Conservation (phyloP, 805 yeast genomes). For the Starmerella floricola region DNA sequence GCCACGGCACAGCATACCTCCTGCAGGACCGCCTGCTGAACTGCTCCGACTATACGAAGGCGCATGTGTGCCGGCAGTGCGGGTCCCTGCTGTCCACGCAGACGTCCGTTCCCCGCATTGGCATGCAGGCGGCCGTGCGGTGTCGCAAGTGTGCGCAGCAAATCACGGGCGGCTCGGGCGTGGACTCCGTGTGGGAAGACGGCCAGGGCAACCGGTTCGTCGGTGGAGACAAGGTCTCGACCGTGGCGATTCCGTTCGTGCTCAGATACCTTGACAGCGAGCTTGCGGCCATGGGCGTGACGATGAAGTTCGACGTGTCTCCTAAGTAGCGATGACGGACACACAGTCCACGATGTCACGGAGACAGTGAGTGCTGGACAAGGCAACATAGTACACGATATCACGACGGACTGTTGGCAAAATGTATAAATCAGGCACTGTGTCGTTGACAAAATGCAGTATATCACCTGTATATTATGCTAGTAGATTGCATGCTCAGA, state of each 20-base stretch:
- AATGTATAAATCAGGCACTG: no score
- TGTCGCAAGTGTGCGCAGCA: conserved; percentile 85
- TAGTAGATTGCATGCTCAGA: no score
- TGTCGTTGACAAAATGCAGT: no score
- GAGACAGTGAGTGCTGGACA: no score
- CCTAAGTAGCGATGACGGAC: no score
- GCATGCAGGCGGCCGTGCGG: conserved; percentile 60
- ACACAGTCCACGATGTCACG: no score
- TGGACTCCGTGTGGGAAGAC: conserved; percentile 77
- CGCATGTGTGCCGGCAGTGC: conserved; percentile 80
- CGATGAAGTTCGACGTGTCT: conserved; percentile 75
- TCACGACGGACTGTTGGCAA: no score
- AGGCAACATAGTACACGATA: no score
- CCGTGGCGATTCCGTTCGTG: conserved; percentile 94
- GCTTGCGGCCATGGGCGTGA: conserved; percentile 94
- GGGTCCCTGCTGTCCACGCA: conserved; percentile 87
- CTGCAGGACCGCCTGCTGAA: conserved; percentile 89
- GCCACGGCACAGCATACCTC: conserved; percentile 93
- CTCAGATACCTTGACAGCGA: conserved; percentile 91
- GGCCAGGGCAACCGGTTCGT: conserved; percentile 84
- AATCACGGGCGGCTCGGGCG: conserved; percentile 37
- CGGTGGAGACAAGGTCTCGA: conserved; percentile 89
- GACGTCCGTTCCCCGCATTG: conserved; percentile 81
- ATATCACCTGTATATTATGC: no score
- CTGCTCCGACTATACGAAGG: conserved; percentile 90